phyloP scores from a whole-genome alignment of 1,139 yeast species.

The Yamadazyma blattariae region DNA sequence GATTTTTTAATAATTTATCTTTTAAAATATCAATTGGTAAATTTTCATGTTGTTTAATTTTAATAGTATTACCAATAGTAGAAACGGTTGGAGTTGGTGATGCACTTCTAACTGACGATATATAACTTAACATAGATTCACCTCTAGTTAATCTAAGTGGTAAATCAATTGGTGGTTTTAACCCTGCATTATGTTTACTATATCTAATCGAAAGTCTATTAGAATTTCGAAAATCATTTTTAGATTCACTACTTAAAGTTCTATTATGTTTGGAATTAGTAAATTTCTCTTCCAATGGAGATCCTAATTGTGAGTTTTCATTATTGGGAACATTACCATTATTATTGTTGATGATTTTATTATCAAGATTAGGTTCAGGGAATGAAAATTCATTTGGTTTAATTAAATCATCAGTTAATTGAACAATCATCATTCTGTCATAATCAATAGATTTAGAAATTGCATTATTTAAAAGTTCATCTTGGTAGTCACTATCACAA shows the following conservation, averaged over 20 bases:
- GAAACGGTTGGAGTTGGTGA: slow-evolving; percentile 20
- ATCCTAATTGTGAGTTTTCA: not conserved
- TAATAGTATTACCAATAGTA: slow-evolving; percentile 17
- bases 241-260: not conserved
- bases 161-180: slow-evolving; percentile 7
- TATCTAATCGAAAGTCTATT: not conserved
- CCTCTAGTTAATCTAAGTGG: slow-evolving; percentile 8
- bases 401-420: not conserved
- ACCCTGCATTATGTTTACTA: not conserved
- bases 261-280: not conserved
- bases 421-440: slow-evolving; percentile 7
- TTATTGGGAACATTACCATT: not conserved
- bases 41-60: slow-evolving; percentile 18
- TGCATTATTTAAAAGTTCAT: slow-evolving; percentile 9
- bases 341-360: slow-evolving; percentile 1
- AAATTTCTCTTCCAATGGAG: no score
- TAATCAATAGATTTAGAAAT: slow-evolving; percentile 12
- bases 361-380: not conserved
- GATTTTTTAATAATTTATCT: slow-evolving; percentile 26
- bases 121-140: slow-evolving; percentile 9
- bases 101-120: slow-evolving; percentile 13
- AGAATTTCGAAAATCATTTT: not conserved
- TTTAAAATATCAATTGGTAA: slow-evolving; percentile 19
- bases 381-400: slow-evolving; percentile 1
- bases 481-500: slow-evolving; percentile 6